A percentile compares a stretch with the other conserved stretches of the same genome.
phyloP scores from a whole-genome alignment of 2,329 filamentous ascomycete genomes.

The Neurospora sp. region DNA sequence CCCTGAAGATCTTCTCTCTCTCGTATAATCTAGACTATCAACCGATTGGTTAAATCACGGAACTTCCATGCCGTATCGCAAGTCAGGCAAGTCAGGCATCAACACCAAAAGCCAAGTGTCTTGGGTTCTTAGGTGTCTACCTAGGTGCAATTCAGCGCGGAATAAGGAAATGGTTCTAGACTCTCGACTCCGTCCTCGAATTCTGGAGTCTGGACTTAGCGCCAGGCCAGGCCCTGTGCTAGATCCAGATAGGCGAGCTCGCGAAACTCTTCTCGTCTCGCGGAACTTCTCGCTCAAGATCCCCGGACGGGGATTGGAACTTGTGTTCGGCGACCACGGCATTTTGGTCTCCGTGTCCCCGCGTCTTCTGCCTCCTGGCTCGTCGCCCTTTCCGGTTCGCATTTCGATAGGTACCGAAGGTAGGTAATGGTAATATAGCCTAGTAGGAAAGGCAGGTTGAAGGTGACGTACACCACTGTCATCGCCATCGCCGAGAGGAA shows the following conservation, averaged over 20 bases:
- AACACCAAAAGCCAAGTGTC: neutral
- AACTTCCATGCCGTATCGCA: too few relatives aligned
- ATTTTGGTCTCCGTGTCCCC: neutral
- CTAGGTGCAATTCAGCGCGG: neutral
- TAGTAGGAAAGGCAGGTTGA: neutral
- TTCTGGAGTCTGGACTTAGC: neutral
- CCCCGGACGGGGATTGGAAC: neutral
- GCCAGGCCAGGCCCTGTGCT: neutral
- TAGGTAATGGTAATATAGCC: neutral
- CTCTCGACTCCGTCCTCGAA: neutral
- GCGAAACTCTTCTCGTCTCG: neutral
- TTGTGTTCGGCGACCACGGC: neutral
- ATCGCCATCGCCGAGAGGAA: neutral
- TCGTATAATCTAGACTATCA: neutral
- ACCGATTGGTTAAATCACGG: neutral
- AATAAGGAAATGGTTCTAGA: neutral
- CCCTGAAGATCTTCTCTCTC: neutral
- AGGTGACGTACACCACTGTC: neutral
- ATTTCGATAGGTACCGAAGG: neutral
- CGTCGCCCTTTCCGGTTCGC: neutral
- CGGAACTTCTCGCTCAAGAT: neutral
- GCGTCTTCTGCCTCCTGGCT: neutral
- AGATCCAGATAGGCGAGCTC: neutral
- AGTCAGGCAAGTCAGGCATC: neutral
- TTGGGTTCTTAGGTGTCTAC: too few relatives aligned